phyloP scores from a whole-genome alignment of 2,329 filamentous ascomycete genomes.

The Colletotrichum tropicicola region DNA sequence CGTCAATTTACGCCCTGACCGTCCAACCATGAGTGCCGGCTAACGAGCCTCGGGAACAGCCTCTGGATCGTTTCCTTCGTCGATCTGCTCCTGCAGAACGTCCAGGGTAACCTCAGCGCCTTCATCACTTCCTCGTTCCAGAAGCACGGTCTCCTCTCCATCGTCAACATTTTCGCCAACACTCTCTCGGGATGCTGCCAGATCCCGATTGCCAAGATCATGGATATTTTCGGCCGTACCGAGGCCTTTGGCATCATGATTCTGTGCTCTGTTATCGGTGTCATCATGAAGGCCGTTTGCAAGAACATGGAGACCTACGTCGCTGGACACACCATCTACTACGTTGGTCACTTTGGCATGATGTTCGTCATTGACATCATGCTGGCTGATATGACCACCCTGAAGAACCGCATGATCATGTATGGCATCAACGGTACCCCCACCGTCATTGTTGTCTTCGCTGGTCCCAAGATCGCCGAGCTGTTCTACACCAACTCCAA shows the following conservation, averaged over 20 bases:
- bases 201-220: slow-evolving; percentile 56
- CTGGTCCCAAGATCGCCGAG: slow-evolving; percentile 50
- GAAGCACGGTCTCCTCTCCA: slow-evolving; percentile 71
- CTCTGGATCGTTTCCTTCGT: slow-evolving; percentile 49
- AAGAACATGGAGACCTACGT: slow-evolving; percentile 66
- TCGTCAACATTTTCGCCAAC: slow-evolving; percentile 69
- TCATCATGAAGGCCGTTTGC: slow-evolving; percentile 71
- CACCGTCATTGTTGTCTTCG: slow-evolving; percentile 53
- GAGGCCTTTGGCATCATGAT: slow-evolving; percentile 54
- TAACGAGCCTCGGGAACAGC: too few species aligned
- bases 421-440: slow-evolving; percentile 53
- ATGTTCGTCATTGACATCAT: slow-evolving; percentile 51
- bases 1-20: too few species aligned
- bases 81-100: slow-evolving; percentile 43
- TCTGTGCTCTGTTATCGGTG: slow-evolving; percentile 56
- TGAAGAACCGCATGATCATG: slow-evolving; percentile 53
- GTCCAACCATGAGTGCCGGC: too few species aligned
- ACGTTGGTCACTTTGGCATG: slow-evolving; percentile 61
- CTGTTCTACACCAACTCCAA: slow-evolving; percentile 47
- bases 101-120: slow-evolving; percentile 47
- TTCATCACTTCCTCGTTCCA: slow-evolving; percentile 70
- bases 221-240: slow-evolving; percentile 58
- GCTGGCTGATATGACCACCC: slow-evolving; percentile 52
- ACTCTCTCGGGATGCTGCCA: slow-evolving; percentile 48
- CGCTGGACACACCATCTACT: slow-evolving; percentile 71